Base-by-base conservation (phyloP, 129 eudicot genomes). In the Artemisia annua region DNA sequence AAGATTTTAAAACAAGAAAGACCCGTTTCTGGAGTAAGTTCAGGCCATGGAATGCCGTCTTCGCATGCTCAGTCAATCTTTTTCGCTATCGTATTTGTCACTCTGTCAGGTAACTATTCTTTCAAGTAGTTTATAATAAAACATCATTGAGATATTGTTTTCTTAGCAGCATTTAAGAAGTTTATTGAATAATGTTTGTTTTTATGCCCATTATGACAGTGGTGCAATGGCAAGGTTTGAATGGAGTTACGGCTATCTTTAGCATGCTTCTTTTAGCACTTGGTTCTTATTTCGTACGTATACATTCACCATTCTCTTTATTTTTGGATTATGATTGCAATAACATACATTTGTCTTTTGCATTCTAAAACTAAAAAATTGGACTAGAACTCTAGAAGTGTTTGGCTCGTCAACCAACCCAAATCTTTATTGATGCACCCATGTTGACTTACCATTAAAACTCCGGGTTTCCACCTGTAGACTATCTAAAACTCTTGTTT, bases 41-140 rank as follows among this genome's bases (percentile, higher is more conserved):
- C 95, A 4, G 96, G 84, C 79, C 89, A 81, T 12, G 96, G 96
- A 70, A 87, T 92, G 96, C 97, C 96, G 32, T 93, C 98, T 13
- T 87, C 97, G 16, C 98, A 87, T 81, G 95, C 96, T 24, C 96
- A 93, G 48, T 75, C 97, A 67, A 82, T 89, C 80, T 87, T 86
- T 76, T 93, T 53, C 63, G 50, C 75, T 12, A 49, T 70, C 52
- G 28, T 78, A 11, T 72, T 86, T 43, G 66, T 76, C 18, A 72
- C 73, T 75, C 2, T 82, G 17, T 81, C 97, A 64, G 63, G 98
- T 92, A 87, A 75, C 48, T 9, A 17, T 79, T 44, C 56, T 44
- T 48, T 26, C 14, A n/a, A 11, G 15, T 66, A 2, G 35, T 61
- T 64, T 16, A 3, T 58, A 15, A 52, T 75, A 30, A 20, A 44